A percentile compares a stretch with the other conserved stretches of the same genome.
Evolutionary conservation across 768 basidiomycete species (phyloP).

Genomic region (Lactarius sp.): DNA sequence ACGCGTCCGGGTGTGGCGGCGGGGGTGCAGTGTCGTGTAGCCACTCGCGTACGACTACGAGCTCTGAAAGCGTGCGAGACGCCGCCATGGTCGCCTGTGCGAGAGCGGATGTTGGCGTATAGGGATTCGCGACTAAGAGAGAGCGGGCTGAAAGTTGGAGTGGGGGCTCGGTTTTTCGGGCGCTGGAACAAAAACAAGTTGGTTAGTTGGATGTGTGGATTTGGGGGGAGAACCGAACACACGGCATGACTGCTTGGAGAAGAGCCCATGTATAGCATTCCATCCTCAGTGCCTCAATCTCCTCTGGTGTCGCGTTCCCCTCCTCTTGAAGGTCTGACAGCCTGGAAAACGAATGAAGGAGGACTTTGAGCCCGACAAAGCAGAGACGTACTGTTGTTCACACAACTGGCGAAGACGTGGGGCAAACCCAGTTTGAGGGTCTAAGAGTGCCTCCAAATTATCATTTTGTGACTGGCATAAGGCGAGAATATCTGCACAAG

Average conservation of each 20-base stretch:
- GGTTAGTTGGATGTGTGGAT: not conserved
- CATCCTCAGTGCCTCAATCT: conserved; percentile 59
- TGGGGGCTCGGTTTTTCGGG: conserved; percentile 58
- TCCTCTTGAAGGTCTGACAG: conserved; percentile 50
- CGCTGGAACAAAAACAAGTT: conserved; percentile 36
- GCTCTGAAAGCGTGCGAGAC: conserved; percentile 65
- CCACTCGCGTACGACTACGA: conserved; percentile 81
- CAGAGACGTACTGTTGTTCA: conserved; percentile 49
- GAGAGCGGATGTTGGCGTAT: conserved; percentile 71
- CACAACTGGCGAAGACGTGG: conserved; percentile 52
- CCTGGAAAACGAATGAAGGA: conserved; percentile 33
- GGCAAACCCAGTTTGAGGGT: conserved; percentile 66
- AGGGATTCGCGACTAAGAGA: conserved; percentile 68
- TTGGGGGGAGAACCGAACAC: conserved; percentile 31
- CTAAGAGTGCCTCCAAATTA: conserved; percentile 56
- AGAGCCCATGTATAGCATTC: conserved; percentile 83
- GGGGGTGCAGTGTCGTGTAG: conserved; percentile 65
- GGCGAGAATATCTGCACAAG: conserved; percentile 63
- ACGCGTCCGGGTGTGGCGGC: conserved; percentile 19
- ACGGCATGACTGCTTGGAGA: conserved; percentile 74
- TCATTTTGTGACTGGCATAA: conserved; percentile 49
- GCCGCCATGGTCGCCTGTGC: conserved; percentile 67
- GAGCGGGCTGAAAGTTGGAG: conserved; percentile 45
- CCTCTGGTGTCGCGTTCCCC: conserved; percentile 40
- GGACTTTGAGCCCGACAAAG: not conserved